These are phyloP conservation scores for Fusarium mangiferae DNA, from an alignment of 2,329 filamentous ascomycete species.

Conservation along the genomic window DNA sequence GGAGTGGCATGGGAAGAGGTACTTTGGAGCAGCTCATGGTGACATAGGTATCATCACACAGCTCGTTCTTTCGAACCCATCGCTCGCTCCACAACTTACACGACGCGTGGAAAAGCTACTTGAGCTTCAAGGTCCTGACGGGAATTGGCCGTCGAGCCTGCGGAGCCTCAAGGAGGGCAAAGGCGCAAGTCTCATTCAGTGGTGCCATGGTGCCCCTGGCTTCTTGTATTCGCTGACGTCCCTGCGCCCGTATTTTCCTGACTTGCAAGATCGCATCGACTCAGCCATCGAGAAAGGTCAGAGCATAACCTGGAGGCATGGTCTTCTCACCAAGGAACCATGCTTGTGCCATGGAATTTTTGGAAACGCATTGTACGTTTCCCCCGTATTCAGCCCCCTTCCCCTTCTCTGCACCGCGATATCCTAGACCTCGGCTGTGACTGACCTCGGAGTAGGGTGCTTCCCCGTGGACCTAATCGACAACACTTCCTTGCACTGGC, in stretches of 20 bases:
- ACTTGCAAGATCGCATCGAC: conserved; percentile 63
- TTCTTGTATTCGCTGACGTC: conserved; percentile 68
- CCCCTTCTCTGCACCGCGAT: conserved; percentile 49
- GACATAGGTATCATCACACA: conserved; percentile 78
- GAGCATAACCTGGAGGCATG: conserved; percentile 65
- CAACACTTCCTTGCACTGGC: conserved; percentile 69
- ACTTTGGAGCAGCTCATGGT: conserved; percentile 75
- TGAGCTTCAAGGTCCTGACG: conserved; percentile 67
- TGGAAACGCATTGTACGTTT: conserved; percentile 69
- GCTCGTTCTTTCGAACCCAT: conserved; percentile 67
- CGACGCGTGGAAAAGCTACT: conserved; percentile 65
- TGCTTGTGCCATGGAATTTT: conserved; percentile 74
- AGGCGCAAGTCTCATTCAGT: conserved; percentile 65
- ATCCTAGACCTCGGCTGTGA: conserved; percentile 26
- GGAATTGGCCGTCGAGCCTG: conserved; percentile 71
- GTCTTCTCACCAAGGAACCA: conserved; percentile 70
- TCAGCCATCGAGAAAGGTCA: conserved; percentile 61
- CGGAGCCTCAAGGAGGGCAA: conserved; percentile 53
- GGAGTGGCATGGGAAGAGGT: conserved; percentile 71
- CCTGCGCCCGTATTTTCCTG: conserved; percentile 66
- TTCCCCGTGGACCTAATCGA: conserved; percentile 47
- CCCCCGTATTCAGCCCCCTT: conserved; percentile 49
- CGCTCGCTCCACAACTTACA: conserved; percentile 64
- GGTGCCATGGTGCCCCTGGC: conserved; percentile 75
- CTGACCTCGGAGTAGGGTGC: conserved; percentile 43